Conservation (phyloP, 495 filamentous ascomycete species). For the Ramalina intermedia region DNA sequence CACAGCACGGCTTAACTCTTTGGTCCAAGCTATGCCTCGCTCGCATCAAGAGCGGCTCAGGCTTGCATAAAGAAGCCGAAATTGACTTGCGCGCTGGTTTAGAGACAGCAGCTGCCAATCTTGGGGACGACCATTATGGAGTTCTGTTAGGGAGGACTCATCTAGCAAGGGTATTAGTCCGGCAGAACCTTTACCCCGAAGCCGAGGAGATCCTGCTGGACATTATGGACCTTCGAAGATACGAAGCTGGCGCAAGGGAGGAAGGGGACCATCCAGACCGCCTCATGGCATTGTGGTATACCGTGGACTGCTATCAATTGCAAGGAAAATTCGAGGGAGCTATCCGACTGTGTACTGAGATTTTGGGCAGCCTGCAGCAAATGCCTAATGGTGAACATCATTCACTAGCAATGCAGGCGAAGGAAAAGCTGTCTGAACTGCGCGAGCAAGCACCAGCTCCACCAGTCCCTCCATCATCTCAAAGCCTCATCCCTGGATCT, state of each 20-base stretch:
- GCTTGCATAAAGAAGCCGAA: constrained; percentile 8
- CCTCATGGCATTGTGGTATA: background rate
- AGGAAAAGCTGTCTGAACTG: background rate
- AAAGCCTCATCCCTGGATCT: too few species aligned
- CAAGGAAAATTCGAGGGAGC: background rate
- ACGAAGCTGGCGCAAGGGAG: background rate
- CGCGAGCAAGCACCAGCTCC: background rate
- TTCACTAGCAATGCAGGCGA: background rate
- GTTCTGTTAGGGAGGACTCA: constrained; percentile 9
- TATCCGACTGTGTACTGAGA: background rate
- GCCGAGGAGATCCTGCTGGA: background rate
- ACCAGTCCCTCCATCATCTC: too few species aligned
- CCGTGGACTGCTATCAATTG: background rate
- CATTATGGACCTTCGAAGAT: background rate
- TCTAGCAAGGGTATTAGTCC: background rate
- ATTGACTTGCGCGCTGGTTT: constrained; percentile 7
- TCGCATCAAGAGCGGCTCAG: constrained; percentile 11
- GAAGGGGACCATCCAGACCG: background rate
- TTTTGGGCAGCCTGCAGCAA: background rate
- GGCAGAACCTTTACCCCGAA: background rate
- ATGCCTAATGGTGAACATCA: background rate
- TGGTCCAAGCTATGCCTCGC: constrained; percentile 15
- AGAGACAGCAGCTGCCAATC: constrained; percentile 9
- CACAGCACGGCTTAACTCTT: constrained; percentile 19
- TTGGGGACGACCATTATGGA: constrained; percentile 13